Evolutionary conservation across 148 eudicot species (phyloP), one percentile per base, ranked within the genome.

Genomic region (Persicaria tinctoria): DNA sequence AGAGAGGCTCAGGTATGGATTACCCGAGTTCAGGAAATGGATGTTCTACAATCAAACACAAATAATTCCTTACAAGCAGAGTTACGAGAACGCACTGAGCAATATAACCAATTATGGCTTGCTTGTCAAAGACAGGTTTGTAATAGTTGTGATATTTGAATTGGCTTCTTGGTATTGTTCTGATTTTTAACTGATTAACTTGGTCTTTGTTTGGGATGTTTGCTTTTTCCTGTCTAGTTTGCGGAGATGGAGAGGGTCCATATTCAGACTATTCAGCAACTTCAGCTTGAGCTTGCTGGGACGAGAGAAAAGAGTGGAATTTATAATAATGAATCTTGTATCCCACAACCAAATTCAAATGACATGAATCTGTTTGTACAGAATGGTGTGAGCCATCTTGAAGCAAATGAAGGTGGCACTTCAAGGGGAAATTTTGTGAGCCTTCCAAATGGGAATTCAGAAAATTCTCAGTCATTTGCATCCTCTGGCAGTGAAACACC

Each of bases 1-100:
- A 86, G 95, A 79, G 97, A 96, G 17, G 93, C 97, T 69, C 97
- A 92, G 76, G 76, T 86, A 57, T 96, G 99, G 99, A 88, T 96
- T 66, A 72, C 88, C 46, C 84, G 93, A 53, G 87, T 82, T 70
- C 99, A 90, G 78, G 99, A 96, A 81, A 87, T 89, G 84, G 98
- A 94, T 84, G 92, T 78, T 23, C 72, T 95, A 84, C 91, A 92
- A 73, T 85, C 93, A 78, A 87, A 77, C 76, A 76, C 90, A 4
- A 78, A 80, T 73, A 83, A 80, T 75, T 74, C 87, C 6, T 79
- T 95, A 79, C 97, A 95, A 83, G 90, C 85, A 83, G 97, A 92
- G 86, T 76, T 95, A 76, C 85, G 88, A 74, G 94, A 95, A 47
- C 89, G 94, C 48, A 84, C 89, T 32, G 99, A 95, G 51, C 97